Conservation (phyloP, 129 eudicot genomes). For the Tagetes patula region DNA sequence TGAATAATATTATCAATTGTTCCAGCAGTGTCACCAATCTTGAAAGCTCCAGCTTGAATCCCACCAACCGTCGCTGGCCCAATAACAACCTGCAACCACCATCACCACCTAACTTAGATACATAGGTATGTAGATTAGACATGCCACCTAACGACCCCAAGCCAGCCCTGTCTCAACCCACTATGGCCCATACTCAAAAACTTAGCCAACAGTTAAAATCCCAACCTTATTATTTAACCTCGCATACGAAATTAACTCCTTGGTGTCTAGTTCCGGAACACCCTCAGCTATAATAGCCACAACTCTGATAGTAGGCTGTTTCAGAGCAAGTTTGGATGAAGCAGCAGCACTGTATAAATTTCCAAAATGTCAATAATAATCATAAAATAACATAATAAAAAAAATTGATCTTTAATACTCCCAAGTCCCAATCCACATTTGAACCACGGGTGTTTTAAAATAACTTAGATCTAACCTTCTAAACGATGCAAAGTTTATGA, state of each 20-base stretch:
- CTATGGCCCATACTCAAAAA: constrained; percentile 3
- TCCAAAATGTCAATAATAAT: constrained; percentile 8
- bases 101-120: constrained; percentile 19
- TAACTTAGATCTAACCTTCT: constrained; percentile 64
- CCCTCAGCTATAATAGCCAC: constrained; percentile 99
- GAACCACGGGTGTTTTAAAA: not conserved
- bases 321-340: constrained; percentile 88
- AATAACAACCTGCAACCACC: constrained; percentile 70
- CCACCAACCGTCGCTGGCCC: constrained; percentile 99
- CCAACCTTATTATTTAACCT: constrained; percentile 87
- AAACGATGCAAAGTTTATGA: constrained; percentile 91
- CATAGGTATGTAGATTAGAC: not conserved
- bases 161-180: constrained; percentile 18
- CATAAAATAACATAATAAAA: not conserved
- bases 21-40: constrained; percentile 99
- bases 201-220: constrained; percentile 14
- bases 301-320: constrained; percentile 94
- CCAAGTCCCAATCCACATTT: not conserved
- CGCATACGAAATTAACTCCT: constrained; percentile 88
- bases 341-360: constrained; percentile 84
- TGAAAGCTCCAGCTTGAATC: constrained; percentile 98
- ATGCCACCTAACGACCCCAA: constrained; percentile 9
- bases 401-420: not conserved
- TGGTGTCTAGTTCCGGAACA: constrained; percentile 91
- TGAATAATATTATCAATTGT: constrained; percentile 91